These are phyloP conservation scores for Termitomyces sp. DNA, from an alignment of 1,284 basidiomycete genomes.

Conservation along the genomic window DNA sequence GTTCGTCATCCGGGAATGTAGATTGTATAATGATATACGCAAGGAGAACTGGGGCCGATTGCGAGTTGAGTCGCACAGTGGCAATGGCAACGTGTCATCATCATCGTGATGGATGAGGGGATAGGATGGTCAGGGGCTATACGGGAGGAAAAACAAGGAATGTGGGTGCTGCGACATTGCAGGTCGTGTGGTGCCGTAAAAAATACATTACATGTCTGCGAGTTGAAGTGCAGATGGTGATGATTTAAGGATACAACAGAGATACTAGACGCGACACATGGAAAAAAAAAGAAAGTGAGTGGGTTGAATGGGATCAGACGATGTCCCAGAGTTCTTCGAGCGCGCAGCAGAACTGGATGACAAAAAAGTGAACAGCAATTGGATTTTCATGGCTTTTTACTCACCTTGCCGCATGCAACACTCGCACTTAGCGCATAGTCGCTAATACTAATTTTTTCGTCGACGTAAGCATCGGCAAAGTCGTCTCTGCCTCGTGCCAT, in stretches of 20 bases:
- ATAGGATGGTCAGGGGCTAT: background rate
- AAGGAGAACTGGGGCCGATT: conserved; percentile 14
- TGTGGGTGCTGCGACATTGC: background rate
- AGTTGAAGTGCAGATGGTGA: conserved; percentile 35
- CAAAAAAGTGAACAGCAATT: background rate
- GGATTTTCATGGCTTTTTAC: background rate
- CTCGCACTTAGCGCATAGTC: conserved; percentile 93
- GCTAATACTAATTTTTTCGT: conserved; percentile 96
- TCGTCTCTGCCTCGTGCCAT: conserved; percentile 96
- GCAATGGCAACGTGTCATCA: background rate
- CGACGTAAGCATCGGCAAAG: conserved; percentile 95
- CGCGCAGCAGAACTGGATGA: conserved; percentile 28
- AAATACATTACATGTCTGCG: conserved; percentile 24
- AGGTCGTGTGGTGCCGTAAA: conserved; percentile 10
- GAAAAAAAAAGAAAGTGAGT: background rate
- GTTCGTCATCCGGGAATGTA: background rate
- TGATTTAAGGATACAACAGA: conserved; percentile 16
- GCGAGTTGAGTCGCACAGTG: conserved; percentile 32
- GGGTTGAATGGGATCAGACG: conserved; percentile 21
- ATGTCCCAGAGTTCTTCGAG: conserved; percentile 43
- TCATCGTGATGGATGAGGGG: background rate
- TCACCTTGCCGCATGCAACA: conserved; percentile 93
- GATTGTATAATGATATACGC: background rate
- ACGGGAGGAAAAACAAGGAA: background rate
- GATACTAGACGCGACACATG: conserved; percentile 2